Base-by-base conservation (phyloP, 2,329 filamentous ascomycete genomes). In the Sporothrix humicola region DNA sequence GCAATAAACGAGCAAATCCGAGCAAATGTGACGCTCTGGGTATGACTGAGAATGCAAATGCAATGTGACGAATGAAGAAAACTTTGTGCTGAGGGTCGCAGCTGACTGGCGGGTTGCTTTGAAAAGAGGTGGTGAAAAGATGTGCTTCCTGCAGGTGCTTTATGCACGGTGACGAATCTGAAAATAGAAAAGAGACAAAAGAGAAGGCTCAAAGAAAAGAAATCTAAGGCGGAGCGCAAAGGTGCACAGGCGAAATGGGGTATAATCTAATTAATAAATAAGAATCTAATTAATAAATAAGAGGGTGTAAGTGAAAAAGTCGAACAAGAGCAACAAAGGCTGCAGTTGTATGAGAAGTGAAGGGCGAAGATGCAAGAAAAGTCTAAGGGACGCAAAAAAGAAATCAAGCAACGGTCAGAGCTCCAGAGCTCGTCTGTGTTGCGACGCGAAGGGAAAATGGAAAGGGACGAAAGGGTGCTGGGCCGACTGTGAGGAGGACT, bases 401-500 rank as follows among this genome's bases (percentile, higher is more conserved):
- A 72, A 71, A 74, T 17, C 17, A 50, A 42, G 26, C 37, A 72
- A 73, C 68, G 42, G 61, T 63, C 73, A 65, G 72, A 75, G 71
- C 75, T 76, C 75, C 75, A 74, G 75, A 76, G 75, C 73, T 72
- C 73, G 65, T 73, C 63, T 48, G 66, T 72, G 59, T 42, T 73
- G 69, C 20, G 15, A 8, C 23, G 46, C 44, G 66, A 71, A 73
- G 61, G 37, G 37, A n/a, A 66, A 70, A 69, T 13, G 56, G 58
- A 31, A 65, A 56, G 20, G 63, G 63, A 54, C 68, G 72, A 74
- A 72, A 58, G 6, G 73, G 20, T 66, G 72, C 54, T 74, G 75
- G 74, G 74, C 73, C 75, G 58, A 75, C 75, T 48, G 54, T 44
- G 50, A 71, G 72, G 75, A 76, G 75, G 73, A 74, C 75, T 75